Conservation (phyloP, 352 stramenopile genomes). For the Pythium utonaiense region DNA sequence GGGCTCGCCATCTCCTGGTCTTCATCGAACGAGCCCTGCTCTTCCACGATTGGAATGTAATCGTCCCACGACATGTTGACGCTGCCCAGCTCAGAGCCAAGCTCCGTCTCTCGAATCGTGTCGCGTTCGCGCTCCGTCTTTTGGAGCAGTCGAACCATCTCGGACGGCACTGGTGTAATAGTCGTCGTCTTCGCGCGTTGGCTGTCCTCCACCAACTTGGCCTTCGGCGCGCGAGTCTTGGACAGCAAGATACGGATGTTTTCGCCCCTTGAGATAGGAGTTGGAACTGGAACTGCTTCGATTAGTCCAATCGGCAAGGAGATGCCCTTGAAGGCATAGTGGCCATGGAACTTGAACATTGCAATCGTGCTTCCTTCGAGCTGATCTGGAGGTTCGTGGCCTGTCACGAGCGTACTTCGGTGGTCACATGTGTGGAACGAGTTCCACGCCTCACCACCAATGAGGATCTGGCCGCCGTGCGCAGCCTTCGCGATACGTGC, state of each 20-base stretch:
- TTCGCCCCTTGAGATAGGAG: constrained; percentile 22
- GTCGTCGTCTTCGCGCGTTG: constrained; percentile 36
- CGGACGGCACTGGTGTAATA: constrained; percentile 45
- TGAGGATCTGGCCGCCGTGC: constrained; percentile 74
- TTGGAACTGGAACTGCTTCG: constrained; percentile 72
- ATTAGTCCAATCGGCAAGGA: constrained; percentile 72
- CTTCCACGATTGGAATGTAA: constrained; percentile 68
- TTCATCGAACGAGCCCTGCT: constrained; percentile 45
- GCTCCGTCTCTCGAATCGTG: constrained; percentile 83
- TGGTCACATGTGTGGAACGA: constrained; percentile 44
- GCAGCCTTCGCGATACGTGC: constrained; percentile 83
- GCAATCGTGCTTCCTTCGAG: constrained; percentile 55
- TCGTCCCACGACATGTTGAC: constrained; percentile 69
- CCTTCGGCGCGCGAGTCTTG: constrained; percentile 52
- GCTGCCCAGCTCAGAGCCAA: constrained; percentile 62
- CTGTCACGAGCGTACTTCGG: constrained; percentile 30
- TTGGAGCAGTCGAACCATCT: constrained; percentile 59
- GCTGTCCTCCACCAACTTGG: constrained; percentile 63
- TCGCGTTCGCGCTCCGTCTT: constrained; percentile 64
- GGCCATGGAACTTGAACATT: constrained; percentile 81
- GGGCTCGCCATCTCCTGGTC: constrained; percentile 33
- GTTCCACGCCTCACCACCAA: constrained; percentile 78
- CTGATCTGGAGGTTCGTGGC: constrained; percentile 43
- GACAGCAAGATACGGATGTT: constrained; percentile 36
- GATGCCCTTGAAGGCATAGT: constrained; percentile 88